Percentiles rank a stretch among this genome's conserved stretches.
Evolutionary conservation across 495 filamentous ascomycete genomes (phyloP).

Genomic region (Tuber calosporum): DNA sequence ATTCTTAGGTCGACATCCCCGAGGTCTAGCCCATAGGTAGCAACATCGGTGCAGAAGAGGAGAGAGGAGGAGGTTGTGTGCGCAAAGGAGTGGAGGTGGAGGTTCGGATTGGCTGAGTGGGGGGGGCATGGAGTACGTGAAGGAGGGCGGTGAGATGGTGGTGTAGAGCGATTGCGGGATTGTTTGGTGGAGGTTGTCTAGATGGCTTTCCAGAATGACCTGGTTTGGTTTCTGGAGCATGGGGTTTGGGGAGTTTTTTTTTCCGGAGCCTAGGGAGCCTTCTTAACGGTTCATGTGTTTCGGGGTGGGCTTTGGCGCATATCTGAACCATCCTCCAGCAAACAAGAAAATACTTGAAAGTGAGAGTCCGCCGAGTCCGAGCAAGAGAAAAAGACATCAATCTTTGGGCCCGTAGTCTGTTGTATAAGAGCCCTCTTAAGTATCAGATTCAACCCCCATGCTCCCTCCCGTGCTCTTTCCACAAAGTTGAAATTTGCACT

Average conservation of each 20-base stretch:
- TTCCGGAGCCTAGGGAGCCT: too few species aligned
- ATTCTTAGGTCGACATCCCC: conserved; percentile 89
- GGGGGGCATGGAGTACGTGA: conserved; percentile 89
- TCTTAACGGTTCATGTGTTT: background rate
- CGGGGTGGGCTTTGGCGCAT: conserved; percentile 1
- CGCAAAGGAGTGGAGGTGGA: conserved; percentile 74
- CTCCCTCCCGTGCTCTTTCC: too few species aligned
- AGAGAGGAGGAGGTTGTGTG: conserved; percentile 57
- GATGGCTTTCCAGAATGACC: background rate
- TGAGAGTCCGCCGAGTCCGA: conserved; percentile 96
- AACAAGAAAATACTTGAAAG: conserved; percentile 67
- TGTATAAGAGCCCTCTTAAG: conserved; percentile 80
- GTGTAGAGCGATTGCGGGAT: conserved; percentile 24
- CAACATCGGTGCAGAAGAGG: conserved; percentile 89
- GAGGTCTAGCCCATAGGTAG: conserved; percentile 86
- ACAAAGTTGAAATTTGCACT: too few species aligned
- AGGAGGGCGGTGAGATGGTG: conserved; percentile 54
- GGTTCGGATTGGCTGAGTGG: conserved; percentile 77
- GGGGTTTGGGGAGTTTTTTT: conserved; percentile 5
- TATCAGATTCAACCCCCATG: conserved; percentile 71
- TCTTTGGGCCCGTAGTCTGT: conserved; percentile 83
- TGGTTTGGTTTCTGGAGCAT: background rate
- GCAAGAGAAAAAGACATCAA: conserved; percentile 92
- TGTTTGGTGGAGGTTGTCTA: conserved; percentile 1
- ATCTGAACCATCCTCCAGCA: conserved; percentile 5